phyloP scores from a whole-genome alignment of 768 basidiomycete genomes.

The Austroboletus eburneus region DNA sequence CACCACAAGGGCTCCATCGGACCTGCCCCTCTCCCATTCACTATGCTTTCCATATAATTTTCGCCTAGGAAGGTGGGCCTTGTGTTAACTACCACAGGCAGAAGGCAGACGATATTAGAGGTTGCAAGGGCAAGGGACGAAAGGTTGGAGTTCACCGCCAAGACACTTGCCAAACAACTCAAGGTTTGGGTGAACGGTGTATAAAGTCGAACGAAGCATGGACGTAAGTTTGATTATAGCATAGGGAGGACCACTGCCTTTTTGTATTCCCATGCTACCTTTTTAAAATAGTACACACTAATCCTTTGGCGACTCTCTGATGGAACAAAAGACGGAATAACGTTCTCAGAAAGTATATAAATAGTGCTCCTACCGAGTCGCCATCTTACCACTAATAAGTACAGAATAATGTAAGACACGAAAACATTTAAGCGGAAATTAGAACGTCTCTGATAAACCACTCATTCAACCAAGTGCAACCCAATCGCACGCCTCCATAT shows the following conservation, averaged over 20 bases:
- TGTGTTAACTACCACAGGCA: slow-evolving; percentile 27
- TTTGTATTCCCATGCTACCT: too few species aligned
- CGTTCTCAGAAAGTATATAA: too few species aligned
- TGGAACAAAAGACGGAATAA: too few species aligned
- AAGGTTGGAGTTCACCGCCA: slow-evolving; percentile 52
- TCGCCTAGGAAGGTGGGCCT: slow-evolving; percentile 38
- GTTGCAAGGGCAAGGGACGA: slow-evolving; percentile 49
- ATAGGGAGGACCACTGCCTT: too few species aligned
- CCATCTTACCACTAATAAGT: too few species aligned
- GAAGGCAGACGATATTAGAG: slow-evolving; percentile 54
- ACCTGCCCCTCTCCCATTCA: slow-evolving; percentile 31
- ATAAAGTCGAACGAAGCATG: slow-evolving; percentile 1
- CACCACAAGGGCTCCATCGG: background rate
- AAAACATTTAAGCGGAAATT: too few species aligned
- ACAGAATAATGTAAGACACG: too few species aligned
- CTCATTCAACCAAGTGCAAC: slow-evolving; percentile 12
- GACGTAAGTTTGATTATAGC: background rate
- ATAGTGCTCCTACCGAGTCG: too few species aligned
- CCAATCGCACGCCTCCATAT: slow-evolving; percentile 23
- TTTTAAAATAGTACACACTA: too few species aligned
- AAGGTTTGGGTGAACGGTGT: slow-evolving; percentile 36
- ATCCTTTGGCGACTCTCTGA: too few species aligned
- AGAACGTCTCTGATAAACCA: too few species aligned
- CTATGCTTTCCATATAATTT: slow-evolving; percentile 37
- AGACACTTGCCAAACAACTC: slow-evolving; percentile 47